Evolutionary conservation across 192 early-diverging fungal genomes (phyloP).

Genomic region (Coemansia sp.): DNA sequence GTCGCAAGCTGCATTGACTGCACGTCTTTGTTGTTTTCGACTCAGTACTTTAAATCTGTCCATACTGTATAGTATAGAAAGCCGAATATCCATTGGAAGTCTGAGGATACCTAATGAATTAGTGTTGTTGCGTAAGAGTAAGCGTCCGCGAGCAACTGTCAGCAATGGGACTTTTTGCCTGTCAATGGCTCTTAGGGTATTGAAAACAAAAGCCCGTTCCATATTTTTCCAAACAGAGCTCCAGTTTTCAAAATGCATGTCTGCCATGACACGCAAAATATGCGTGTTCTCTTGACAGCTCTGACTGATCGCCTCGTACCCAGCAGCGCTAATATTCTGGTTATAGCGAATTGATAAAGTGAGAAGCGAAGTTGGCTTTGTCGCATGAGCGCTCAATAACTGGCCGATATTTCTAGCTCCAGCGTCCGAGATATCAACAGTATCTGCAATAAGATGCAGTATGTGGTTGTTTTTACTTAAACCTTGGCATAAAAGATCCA

Average conservation of each 20-base stretch:
- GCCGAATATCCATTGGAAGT: conserved; percentile 21
- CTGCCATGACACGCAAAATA: conserved; percentile 19
- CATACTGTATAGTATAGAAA: conserved; percentile 6
- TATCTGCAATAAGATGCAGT: conserved; percentile 14
- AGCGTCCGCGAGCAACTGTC: conserved; percentile 27
- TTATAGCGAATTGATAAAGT: conserved; percentile 25
- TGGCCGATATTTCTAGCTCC: conserved; percentile 4
- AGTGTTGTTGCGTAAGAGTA: conserved; percentile 5
- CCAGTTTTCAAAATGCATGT: conserved; percentile 32
- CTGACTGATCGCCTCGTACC: conserved; percentile 4
- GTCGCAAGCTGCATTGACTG: conserved; percentile 11
- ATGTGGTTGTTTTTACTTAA: conserved; percentile 11
- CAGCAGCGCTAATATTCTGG: conserved; percentile 6
- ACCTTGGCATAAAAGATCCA: conserved; percentile 15
- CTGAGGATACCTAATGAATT: neutral
- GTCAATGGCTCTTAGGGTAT: conserved; percentile 23
- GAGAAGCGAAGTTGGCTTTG: conserved; percentile 10
- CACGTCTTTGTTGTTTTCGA: conserved; percentile 10
- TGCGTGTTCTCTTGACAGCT: conserved; percentile 7
- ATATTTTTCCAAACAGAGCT: conserved; percentile 13
- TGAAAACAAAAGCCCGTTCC: conserved; percentile 14
- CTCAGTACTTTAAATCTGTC: conserved; percentile 16
- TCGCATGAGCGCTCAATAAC: conserved; percentile 8
- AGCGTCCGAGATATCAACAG: conserved; percentile 13
- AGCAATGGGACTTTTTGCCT: conserved; percentile 26